Base-by-base conservation (phyloP, 2,329 filamentous ascomycete genomes). In the Colletotrichum sp. region DNA sequence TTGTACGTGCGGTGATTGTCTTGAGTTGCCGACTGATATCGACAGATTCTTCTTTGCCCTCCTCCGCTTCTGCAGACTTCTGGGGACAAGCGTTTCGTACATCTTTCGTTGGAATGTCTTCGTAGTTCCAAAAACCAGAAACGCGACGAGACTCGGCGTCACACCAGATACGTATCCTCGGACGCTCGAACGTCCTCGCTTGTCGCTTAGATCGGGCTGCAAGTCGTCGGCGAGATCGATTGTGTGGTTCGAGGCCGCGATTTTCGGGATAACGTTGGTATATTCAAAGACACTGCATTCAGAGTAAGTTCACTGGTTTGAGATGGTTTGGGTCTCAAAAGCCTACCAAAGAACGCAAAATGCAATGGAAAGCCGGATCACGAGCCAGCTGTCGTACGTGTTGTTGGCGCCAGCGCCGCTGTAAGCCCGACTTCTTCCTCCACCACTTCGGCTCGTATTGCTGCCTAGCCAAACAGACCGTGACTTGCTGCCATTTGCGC, bases 311-410 rank as follows among this genome's bases (percentile, higher is more conserved):
- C 2, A 5, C 16, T 8, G 22, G 18, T 2, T 2, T 30, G 0
- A 32, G 3, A 15, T 30, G 0, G 5, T 26, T 3, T 4, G 16
- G 5, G 8, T 3, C 9, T 3, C 5, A 13, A 6, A 22, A 5
- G 13, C 82, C 77, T 76, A 85, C 84, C 84, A 81, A 55, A 89
- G 79, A 28, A 86, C 82, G 4, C 84, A 71, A 73, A 88, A 88
- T 5, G 83, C 87, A 13, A 89, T 82, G 2, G 84, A 84, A 70
- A 89, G 88, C 9, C 88, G 85, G 10, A 85, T 81, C 6, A 89
- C 78, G 8, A 89, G 82, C 82, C 86, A 88, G 52, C 81, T 83
- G 77, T 89, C 87, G 76, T 89, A 89, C 13, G 88, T 86, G 22
- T 81, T 84, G 63, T 73, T 64, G 62, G 69, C 68, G 52, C 63